Percentiles rank a stretch among this genome's conserved stretches.
phyloP scores from a whole-genome alignment of 345 rosid genomes.

The Rhizophora apiculata region DNA sequence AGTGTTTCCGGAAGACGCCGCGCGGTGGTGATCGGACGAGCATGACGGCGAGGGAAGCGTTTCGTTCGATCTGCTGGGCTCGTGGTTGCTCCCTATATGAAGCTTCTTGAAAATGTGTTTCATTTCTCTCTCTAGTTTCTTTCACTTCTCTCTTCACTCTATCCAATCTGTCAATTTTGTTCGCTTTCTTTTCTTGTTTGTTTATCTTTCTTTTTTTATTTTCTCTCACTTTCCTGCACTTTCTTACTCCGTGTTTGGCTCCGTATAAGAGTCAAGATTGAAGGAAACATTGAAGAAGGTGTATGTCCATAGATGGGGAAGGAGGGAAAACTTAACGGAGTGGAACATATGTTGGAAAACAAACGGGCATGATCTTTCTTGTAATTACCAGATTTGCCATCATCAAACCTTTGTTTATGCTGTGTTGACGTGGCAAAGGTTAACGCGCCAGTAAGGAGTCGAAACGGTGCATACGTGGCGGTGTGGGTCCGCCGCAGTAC shows the following conservation, averaged over 20 bases:
- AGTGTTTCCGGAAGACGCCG: conserved; percentile 30
- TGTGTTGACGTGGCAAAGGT: neutral
- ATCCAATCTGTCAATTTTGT: too few relatives aligned
- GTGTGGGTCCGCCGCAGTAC: neutral
- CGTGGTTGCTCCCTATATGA: conserved; percentile 70
- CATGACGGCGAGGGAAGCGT: conserved; percentile 37
- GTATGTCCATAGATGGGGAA: neutral
- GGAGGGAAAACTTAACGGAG: conserved; percentile 37
- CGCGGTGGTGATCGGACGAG: conserved; percentile 50
- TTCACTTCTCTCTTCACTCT: neutral
- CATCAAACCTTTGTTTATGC: neutral
- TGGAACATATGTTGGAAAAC: neutral
- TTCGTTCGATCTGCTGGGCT: conserved; percentile 69
- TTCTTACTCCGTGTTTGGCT: conserved; percentile 9
- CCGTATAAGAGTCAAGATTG: neutral
- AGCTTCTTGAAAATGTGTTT: conserved; percentile 94
- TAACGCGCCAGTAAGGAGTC: neutral
- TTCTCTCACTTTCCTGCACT: conserved; percentile 1
- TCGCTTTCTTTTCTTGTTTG: conserved; percentile 2
- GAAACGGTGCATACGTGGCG: neutral
- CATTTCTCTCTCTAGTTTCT: conserved; percentile 34
- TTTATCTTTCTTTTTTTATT: neutral
- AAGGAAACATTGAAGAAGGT: conserved; percentile 5
- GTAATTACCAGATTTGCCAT: conserved; percentile 12
- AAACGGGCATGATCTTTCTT: neutral